phyloP scores from a whole-genome alignment of 164 flowering plant species.

The Cinnamomum chago region DNA sequence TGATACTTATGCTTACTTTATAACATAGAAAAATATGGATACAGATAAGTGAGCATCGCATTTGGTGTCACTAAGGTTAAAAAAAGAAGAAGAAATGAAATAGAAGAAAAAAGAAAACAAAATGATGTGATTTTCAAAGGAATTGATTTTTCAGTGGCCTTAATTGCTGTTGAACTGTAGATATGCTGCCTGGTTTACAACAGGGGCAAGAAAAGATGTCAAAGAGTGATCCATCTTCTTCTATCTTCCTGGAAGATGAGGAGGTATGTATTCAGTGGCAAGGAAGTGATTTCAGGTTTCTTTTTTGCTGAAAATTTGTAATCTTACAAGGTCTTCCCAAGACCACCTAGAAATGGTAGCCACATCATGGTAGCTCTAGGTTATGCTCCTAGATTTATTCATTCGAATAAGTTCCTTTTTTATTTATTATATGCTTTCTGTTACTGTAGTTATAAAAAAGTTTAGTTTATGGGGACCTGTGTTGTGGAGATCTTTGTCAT shows the following conservation, averaged over 20 bases:
- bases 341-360: not conserved
- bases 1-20: not conserved
- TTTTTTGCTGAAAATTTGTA: too few species aligned
- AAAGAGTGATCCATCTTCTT: slow-evolving; percentile 85
- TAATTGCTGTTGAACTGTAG: slow-evolving; percentile 33
- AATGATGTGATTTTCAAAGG: too few species aligned
- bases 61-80: not conserved
- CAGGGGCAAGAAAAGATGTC: slow-evolving; percentile 99
- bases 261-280: slow-evolving; percentile 50
- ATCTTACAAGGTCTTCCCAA: not conserved
- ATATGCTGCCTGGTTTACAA: slow-evolving; percentile 80
- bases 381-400: not conserved
- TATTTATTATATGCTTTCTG: too few species aligned
- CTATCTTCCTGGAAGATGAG: slow-evolving; percentile 93
- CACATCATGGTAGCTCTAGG: not conserved
- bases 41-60: not conserved
- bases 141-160: not conserved
- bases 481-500: not conserved
- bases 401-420: too few species aligned
- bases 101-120: not conserved
- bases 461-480: slow-evolving; percentile 45
- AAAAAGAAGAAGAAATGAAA: not conserved
- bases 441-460: too few species aligned
- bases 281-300: not conserved
- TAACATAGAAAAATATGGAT: not conserved